A percentile compares a stretch with the other conserved stretches of the same genome.
Conservation (phyloP, 2,329 filamentous ascomycete genomes). For the Zopfia rhizophila region DNA sequence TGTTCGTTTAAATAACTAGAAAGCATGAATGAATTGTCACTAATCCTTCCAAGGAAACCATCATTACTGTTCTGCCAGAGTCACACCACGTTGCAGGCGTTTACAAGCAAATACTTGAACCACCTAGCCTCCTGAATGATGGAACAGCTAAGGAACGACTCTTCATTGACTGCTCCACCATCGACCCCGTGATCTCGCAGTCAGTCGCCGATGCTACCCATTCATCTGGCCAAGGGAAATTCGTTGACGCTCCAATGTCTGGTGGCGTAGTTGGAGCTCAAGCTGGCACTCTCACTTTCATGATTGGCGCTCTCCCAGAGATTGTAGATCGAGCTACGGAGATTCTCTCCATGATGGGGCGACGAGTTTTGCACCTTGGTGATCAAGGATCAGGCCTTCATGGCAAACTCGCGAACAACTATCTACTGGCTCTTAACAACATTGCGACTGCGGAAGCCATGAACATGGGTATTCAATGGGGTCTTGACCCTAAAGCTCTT, state of each 20-base stretch:
- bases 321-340: conserved; percentile 73
- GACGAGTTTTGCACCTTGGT: conserved; percentile 86
- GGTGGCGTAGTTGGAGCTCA: conserved; percentile 92
- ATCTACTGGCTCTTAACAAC: conserved; percentile 93
- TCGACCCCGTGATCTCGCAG: conserved; percentile 87
- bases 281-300: conserved; percentile 91
- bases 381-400: conserved; percentile 85
- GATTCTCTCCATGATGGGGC: conserved; percentile 83
- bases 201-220: conserved; percentile 78
- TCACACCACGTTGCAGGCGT: conserved; percentile 87
- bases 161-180: conserved; percentile 97
- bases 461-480: conserved; percentile 72
- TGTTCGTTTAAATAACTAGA: conserved; percentile 3
- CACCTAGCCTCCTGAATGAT: conserved; percentile 62
- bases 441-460: conserved; percentile 75
- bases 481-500: conserved; percentile 72
- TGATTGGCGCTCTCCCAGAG: conserved; percentile 78
- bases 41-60: conserved; percentile 73
- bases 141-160: conserved; percentile 69
- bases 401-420: conserved; percentile 97
- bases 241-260: conserved; percentile 97
- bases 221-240: conserved; percentile 74
- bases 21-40: too few relatives aligned
- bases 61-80: conserved; percentile 90
- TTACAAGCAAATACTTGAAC: conserved; percentile 78